Conservation (phyloP, 106 monocot species). For the Allium cepa region DNA sequence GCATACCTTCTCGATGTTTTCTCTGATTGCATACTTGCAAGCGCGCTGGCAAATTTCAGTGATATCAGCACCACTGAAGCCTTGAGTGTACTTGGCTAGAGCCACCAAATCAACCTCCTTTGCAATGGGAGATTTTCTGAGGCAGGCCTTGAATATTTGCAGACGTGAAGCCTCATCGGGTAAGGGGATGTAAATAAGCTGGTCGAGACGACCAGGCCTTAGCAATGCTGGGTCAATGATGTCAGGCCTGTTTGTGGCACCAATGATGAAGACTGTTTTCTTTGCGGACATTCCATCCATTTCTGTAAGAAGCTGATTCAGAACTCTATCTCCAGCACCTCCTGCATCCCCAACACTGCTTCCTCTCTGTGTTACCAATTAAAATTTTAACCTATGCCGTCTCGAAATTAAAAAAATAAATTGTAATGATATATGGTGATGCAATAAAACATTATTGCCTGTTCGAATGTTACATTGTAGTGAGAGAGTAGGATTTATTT, state of each 20-base stretch:
- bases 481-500: no score
- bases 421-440: not conserved
- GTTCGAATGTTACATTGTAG: not conserved
- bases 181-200: conserved; percentile 83
- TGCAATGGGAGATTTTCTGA: conserved; percentile 73
- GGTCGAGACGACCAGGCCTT: conserved; percentile 83
- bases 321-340: conserved; percentile 84
- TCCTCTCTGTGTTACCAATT: conserved; percentile 49
- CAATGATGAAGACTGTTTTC: conserved; percentile 89
- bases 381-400: not conserved
- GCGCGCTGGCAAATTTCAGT: conserved; percentile 85
- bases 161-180: conserved; percentile 76
- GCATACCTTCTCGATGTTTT: conserved; percentile 83
- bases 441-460: no score
- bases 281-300: conserved; percentile 96
- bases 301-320: conserved; percentile 83
- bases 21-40: conserved; percentile 82
- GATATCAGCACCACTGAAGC: conserved; percentile 91
- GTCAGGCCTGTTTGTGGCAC: conserved; percentile 85
- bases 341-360: conserved; percentile 89
- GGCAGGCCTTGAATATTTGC: conserved; percentile 74
- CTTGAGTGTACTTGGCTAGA: conserved; percentile 81
- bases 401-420: not conserved
- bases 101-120: conserved; percentile 81
- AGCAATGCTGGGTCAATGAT: conserved; percentile 87